phyloP scores from a whole-genome alignment of 2,329 filamentous ascomycete genomes.

The Aspergillus sp. region DNA sequence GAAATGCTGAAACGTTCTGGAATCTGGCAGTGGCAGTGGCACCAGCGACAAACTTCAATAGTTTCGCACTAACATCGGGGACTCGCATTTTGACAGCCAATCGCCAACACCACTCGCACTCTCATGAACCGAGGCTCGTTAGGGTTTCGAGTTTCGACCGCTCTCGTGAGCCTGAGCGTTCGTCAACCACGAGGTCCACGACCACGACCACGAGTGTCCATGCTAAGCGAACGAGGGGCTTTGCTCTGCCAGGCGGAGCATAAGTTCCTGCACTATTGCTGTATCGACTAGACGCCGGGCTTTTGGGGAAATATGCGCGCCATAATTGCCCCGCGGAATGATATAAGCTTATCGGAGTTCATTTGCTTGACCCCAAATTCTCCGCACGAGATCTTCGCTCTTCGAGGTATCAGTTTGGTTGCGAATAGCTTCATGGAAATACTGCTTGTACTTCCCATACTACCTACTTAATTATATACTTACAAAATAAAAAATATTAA shows the following conservation, averaged over 20 bases:
- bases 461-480: too few species aligned
- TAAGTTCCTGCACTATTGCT: background rate
- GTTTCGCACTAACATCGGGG: background rate
- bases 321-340: background rate
- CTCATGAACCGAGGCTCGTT: background rate
- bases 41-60: background rate
- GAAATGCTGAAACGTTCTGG: background rate
- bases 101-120: background rate
- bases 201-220: too few species aligned
- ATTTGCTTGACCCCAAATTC: too few species aligned
- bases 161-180: too few species aligned
- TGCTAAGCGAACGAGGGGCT: too few species aligned
- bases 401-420: too few species aligned
- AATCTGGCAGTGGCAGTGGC: background rate
- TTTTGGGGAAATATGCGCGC: background rate
- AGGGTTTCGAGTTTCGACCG: too few species aligned
- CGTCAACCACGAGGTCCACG: too few species aligned
- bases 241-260: background rate
- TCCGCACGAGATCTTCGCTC: too few species aligned
- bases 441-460: too few species aligned
- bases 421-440: too few species aligned
- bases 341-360: background rate
- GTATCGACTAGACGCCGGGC: background rate
- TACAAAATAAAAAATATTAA: too few species aligned
- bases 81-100: background rate